Conservation (phyloP, 768 basidiomycete species). For the Coprinopsis strossmayeri region DNA sequence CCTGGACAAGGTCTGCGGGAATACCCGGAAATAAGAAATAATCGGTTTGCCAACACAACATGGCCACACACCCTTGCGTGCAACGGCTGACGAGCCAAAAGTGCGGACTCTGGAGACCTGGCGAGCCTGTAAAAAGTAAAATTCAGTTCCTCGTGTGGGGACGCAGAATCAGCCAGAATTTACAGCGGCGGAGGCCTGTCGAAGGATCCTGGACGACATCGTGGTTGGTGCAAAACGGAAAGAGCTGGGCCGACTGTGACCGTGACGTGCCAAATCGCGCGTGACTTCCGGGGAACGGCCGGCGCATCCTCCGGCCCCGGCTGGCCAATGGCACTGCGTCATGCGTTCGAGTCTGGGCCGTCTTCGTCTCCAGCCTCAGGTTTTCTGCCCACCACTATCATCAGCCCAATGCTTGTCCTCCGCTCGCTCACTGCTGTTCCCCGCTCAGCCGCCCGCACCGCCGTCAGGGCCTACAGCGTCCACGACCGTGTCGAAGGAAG, state of each 20-base stretch:
- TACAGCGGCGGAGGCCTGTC: slow-evolving; percentile 49
- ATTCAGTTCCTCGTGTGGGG: slow-evolving; percentile 3
- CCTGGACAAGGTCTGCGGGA: slow-evolving; percentile 83
- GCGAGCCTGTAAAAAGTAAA: slow-evolving; percentile 36
- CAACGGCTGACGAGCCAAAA: slow-evolving; percentile 53
- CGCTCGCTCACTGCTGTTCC: slow-evolving; percentile 31
- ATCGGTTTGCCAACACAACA: slow-evolving; percentile 21
- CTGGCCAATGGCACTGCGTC: neutral
- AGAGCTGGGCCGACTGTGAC: slow-evolving; percentile 24
- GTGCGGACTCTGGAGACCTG: slow-evolving; percentile 43
- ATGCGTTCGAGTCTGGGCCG: neutral
- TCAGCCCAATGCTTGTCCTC: slow-evolving; percentile 32
- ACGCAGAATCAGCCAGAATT: slow-evolving; percentile 15
- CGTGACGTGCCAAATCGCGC: slow-evolving; percentile 24
- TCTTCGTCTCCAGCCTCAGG: neutral
- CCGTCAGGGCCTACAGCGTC: slow-evolving; percentile 27
- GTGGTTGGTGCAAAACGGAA: slow-evolving; percentile 37
- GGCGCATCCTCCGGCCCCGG: neutral
- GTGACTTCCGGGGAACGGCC: neutral
- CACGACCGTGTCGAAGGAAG: slow-evolving; percentile 45
- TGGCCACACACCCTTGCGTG: slow-evolving; percentile 54
- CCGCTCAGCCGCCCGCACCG: slow-evolving; percentile 31
- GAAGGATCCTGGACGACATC: slow-evolving; percentile 61
- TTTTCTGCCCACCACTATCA: slow-evolving; percentile 16
- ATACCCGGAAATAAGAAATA: slow-evolving; percentile 24